Evolutionary conservation across 208 protist species (phyloP).

Genomic region (Leishmania guyanensis): DNA sequence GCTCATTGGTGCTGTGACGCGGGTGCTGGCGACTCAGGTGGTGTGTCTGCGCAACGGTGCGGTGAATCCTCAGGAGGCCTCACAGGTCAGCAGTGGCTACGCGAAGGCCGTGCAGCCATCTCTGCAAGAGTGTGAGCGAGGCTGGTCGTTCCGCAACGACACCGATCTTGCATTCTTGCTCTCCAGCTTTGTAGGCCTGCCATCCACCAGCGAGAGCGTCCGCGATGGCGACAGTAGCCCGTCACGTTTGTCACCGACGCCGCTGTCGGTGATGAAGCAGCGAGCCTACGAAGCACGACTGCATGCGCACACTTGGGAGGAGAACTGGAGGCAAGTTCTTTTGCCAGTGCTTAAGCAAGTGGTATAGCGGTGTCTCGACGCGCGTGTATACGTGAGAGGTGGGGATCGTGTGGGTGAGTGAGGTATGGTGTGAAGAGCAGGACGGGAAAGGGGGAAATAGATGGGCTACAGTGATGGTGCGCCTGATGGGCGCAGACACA

Average conservation of each 20-base stretch:
- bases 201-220: slow-evolving; percentile 2
- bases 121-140: slow-evolving; percentile 51
- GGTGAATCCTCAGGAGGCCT: neutral
- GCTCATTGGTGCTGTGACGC: slow-evolving; percentile 69
- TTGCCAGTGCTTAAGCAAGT: slow-evolving; percentile 48
- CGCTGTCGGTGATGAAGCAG: slow-evolving; percentile 30
- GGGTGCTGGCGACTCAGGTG: slow-evolving; percentile 36
- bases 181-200: slow-evolving; percentile 42
- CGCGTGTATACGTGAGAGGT: neutral
- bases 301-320: slow-evolving; percentile 54
- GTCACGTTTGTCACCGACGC: slow-evolving; percentile 14
- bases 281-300: slow-evolving; percentile 30
- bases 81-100: slow-evolving; percentile 19
- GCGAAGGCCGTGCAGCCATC: slow-evolving; percentile 6
- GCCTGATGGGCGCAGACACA: neutral
- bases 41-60: neutral
- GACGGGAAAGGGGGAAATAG: neutral
- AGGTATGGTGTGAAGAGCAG: neutral
- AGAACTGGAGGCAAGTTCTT: slow-evolving; percentile 59
- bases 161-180: slow-evolving; percentile 62
- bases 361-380: slow-evolving; percentile 9
- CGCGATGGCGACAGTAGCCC: neutral
- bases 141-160: slow-evolving; percentile 66
- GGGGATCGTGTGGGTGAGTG: neutral
- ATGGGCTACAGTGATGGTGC: neutral